These are phyloP conservation scores for Remersonia thermophila DNA, from an alignment of 2,329 filamentous ascomycete species.

Conservation along the genomic window DNA sequence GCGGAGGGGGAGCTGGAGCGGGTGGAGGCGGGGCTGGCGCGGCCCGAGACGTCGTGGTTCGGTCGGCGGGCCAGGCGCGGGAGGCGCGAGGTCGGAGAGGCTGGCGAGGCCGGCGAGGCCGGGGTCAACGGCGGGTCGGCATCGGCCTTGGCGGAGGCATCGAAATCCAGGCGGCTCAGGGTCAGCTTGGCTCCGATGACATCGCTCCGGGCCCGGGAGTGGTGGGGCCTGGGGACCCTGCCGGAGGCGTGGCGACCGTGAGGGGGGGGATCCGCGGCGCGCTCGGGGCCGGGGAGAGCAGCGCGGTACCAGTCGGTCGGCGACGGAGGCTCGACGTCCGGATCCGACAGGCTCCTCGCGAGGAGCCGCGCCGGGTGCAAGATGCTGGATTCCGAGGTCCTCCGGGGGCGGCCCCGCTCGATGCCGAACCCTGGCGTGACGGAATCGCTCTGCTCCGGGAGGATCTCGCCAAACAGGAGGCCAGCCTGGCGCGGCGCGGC, in stretches of 20 bases:
- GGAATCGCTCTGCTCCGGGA: constrained; percentile 43
- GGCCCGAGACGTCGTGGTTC: constrained; percentile 29
- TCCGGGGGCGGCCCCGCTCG: constrained; percentile 37
- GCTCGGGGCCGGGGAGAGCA: constrained; percentile 2
- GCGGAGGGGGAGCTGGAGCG: constrained; percentile 44
- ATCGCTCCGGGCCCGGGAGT: constrained; percentile 47
- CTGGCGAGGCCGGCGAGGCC: constrained; percentile 15
- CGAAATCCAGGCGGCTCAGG: constrained; percentile 9
- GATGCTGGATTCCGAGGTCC: constrained; percentile 61
- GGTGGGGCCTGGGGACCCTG: constrained; percentile 30
- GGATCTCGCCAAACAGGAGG: constrained; percentile 65
- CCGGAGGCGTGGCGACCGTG: constrained; percentile 14
- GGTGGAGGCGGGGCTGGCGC: constrained; percentile 38
- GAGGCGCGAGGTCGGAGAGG: constrained; percentile 23
- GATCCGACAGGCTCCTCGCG: constrained; percentile 43
- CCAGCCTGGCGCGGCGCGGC: constrained; percentile 29
- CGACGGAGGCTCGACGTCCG: constrained; percentile 47
- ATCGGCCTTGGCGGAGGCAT: constrained; percentile 3
- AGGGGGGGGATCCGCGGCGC: background rate
- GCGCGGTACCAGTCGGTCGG: constrained; percentile 54
- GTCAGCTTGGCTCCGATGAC: constrained; percentile 24
- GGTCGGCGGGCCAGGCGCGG: constrained; percentile 29
- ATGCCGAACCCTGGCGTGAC: constrained; percentile 50
- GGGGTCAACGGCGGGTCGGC: constrained; percentile 18
- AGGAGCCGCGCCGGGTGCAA: constrained; percentile 36